These are phyloP conservation scores for Rhodosorus marinus DNA, from an alignment of 23 red algal species.

Conservation along the genomic window DNA sequence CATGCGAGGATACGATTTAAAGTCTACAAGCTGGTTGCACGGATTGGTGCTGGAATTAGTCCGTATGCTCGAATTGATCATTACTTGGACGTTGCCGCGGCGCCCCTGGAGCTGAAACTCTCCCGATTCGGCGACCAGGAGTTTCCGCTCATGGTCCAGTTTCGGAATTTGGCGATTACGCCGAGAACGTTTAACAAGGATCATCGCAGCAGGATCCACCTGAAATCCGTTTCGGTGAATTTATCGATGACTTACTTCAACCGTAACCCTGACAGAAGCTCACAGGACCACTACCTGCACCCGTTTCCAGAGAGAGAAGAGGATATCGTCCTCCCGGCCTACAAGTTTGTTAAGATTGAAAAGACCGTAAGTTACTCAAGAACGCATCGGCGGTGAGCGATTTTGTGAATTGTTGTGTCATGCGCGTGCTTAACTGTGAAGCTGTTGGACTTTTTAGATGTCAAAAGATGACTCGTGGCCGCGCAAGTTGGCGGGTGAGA, in stretches of 20 bases:
- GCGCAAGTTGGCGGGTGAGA: not conserved
- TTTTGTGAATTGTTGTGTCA: too few relatives aligned
- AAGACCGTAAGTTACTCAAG: conserved; percentile 4
- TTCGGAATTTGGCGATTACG: not conserved
- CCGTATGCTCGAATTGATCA: conserved; percentile 53
- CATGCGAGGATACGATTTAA: conserved; percentile 38
- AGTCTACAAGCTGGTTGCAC: conserved; percentile 15
- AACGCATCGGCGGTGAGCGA: too few relatives aligned
- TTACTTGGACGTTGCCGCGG: conserved; percentile 36
- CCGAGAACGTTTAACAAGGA: not conserved
- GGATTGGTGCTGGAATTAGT: conserved; percentile 19
- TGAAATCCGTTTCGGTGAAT: not conserved
- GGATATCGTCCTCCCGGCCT: too few relatives aligned
- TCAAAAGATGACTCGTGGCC: too few relatives aligned
- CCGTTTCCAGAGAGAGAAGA: too few relatives aligned
- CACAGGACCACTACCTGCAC: too few relatives aligned
- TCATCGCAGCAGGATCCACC: not conserved
- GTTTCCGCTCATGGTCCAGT: not conserved
- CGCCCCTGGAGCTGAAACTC: conserved; percentile 1
- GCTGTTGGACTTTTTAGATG: too few relatives aligned
- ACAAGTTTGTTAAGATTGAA: too few relatives aligned
- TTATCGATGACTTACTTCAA: too few relatives aligned
- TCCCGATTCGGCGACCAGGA: not conserved
- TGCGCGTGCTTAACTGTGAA: too few relatives aligned
- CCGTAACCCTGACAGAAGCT: too few relatives aligned